Percentiles rank a stretch among this genome's conserved stretches.
phyloP scores from a whole-genome alignment of 164 flowering plant species.

The Kalanchoe fedtschenkoi region DNA sequence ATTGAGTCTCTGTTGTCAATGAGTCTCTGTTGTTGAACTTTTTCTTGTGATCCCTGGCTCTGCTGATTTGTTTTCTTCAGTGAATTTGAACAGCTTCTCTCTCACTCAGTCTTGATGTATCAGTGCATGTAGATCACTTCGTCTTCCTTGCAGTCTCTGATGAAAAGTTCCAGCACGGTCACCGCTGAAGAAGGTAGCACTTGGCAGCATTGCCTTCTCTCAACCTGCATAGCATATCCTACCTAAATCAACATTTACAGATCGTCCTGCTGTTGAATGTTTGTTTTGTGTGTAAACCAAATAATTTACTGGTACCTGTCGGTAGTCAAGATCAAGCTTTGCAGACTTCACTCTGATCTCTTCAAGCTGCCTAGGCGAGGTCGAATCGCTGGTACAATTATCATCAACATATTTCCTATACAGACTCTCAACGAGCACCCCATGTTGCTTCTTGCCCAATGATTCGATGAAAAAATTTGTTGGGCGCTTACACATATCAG shows the following conservation, averaged over 20 bases:
- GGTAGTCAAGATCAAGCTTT: conserved; percentile 21
- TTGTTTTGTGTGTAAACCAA: too few relatives aligned
- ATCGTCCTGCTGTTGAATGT: neutral
- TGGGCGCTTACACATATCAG: conserved; percentile 35
- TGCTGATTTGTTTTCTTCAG: neutral
- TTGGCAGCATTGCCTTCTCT: conserved; percentile 60
- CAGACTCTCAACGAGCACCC: conserved; percentile 10
- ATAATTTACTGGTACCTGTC: neutral
- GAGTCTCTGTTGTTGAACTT: neutral
- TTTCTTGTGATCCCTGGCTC: too few relatives aligned
- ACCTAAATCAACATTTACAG: neutral
- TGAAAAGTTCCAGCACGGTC: conserved; percentile 26
- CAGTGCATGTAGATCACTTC: conserved; percentile 37
- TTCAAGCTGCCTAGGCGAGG: conserved; percentile 30
- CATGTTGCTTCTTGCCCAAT: conserved; percentile 6
- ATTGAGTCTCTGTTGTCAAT: too few relatives aligned
- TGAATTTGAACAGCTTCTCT: neutral
- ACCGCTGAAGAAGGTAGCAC: conserved; percentile 28
- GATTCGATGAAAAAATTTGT: conserved; percentile 30
- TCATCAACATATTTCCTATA: conserved; percentile 21
- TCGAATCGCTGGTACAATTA: conserved; percentile 23
- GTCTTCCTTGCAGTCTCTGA: conserved; percentile 53
- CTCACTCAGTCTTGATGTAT: neutral
- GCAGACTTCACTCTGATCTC: conserved; percentile 35
- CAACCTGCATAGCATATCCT: neutral